phyloP scores from a whole-genome alignment of 2,329 filamentous ascomycete species.

The Phialemonium atrogriseum region DNA sequence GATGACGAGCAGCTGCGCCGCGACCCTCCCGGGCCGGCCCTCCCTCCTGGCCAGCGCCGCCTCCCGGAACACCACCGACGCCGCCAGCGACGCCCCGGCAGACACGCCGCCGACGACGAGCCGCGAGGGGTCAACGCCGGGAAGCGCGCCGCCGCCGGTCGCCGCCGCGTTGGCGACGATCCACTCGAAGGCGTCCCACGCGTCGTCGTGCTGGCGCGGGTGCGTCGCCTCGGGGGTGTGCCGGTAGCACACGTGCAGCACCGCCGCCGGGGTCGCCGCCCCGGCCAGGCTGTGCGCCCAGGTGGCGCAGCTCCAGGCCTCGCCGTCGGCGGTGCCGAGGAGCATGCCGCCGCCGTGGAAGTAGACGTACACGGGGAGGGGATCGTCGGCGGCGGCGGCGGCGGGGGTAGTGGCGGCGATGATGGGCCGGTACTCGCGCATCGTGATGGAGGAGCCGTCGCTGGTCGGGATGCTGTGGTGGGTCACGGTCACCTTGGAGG shows the following conservation, averaged over 20 bases:
- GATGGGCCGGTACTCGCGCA: constrained; percentile 11
- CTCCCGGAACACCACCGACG: constrained; percentile 24
- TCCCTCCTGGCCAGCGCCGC: constrained; percentile 7
- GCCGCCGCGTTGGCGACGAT: constrained; percentile 27
- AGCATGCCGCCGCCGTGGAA: constrained; percentile 47
- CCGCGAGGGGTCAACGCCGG: constrained; percentile 26
- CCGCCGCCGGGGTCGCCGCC: too few relatives aligned
- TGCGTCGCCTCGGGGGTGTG: constrained; percentile 41
- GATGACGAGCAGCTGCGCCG: constrained; percentile 37
- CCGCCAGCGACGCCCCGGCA: constrained; percentile 31
- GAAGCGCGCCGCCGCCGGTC: too few relatives aligned
- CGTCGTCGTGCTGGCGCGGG: constrained; percentile 38
- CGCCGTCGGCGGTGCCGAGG: constrained; percentile 38
- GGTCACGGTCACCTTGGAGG: background rate
- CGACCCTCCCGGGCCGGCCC: constrained; percentile 14
- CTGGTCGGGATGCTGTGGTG: constrained; percentile 10
- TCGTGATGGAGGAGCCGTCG: constrained; percentile 9
- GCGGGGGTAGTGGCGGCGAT: too few relatives aligned
- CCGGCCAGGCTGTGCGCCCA: constrained; percentile 27
- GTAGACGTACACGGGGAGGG: constrained; percentile 21
- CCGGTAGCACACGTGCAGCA: constrained; percentile 44
- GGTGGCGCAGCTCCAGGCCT: constrained; percentile 36
- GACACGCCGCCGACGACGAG: constrained; percentile 37
- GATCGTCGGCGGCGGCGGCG: background rate
- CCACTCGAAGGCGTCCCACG: constrained; percentile 42